Percentiles rank a stretch among this genome's conserved stretches.
Evolutionary conservation across 2,329 filamentous ascomycete genomes (phyloP).

Genomic region (Diplodia scrobiculata): DNA sequence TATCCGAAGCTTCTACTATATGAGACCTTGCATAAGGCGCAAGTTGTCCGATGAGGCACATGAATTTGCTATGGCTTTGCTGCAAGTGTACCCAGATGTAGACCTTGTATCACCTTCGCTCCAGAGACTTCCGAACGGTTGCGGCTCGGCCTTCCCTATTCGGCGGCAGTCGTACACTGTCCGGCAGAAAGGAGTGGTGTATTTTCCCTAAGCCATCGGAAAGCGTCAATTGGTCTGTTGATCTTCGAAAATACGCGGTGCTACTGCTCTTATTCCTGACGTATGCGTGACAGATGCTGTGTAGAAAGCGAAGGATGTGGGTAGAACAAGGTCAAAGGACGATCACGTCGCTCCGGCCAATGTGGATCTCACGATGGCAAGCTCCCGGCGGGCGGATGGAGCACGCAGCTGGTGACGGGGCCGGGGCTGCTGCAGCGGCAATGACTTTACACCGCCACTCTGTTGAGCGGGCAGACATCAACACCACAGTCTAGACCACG

Average conservation of each 20-base stretch:
- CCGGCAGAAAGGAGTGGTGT: background rate
- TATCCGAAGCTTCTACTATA: background rate
- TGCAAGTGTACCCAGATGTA: background rate
- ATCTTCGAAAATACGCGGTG: background rate
- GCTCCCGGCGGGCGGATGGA: slow-evolving; percentile 6
- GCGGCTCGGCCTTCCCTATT: too few relatives aligned
- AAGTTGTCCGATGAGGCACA: background rate
- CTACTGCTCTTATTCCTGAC: background rate
- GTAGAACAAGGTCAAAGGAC: background rate
- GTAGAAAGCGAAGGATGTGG: background rate
- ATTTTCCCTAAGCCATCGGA: too few relatives aligned
- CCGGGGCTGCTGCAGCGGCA: background rate
- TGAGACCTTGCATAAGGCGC: background rate
- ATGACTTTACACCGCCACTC: background rate
- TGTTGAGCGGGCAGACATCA: background rate
- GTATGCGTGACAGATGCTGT: background rate
- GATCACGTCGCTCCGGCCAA: background rate
- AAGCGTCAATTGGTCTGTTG: background rate
- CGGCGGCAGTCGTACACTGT: background rate
- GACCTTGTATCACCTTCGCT: background rate
- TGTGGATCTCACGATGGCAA: background rate
- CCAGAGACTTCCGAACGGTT: too few relatives aligned
- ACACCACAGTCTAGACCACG: slow-evolving; percentile 17
- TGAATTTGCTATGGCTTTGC: background rate
- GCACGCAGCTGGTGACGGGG: background rate